A percentile compares a stretch with the other conserved stretches of the same genome.
Conservation (phyloP, 148 eudicot genomes). For the Fagopyrum tataricum region DNA sequence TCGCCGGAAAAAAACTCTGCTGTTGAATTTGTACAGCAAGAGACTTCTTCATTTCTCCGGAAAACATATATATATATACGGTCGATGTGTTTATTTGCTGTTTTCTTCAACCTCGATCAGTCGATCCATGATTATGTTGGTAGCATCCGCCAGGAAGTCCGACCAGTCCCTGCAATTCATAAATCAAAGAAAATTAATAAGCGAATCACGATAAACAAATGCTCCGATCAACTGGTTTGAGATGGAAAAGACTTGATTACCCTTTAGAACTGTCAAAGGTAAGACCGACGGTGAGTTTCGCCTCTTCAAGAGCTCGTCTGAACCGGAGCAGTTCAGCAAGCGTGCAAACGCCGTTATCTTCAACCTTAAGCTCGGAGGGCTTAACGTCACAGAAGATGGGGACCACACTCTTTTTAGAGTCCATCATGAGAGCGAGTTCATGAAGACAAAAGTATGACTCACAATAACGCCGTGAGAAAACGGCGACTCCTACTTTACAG, state of each 20-base stretch:
- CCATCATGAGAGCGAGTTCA: constrained; percentile 52
- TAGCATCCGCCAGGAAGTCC: constrained; percentile 40
- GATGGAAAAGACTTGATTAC: constrained; percentile 22
- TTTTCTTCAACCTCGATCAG: constrained; percentile 42
- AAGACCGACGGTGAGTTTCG: constrained; percentile 49
- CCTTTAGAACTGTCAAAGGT: constrained; percentile 46
- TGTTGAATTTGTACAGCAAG: background rate
- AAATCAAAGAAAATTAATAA: background rate
- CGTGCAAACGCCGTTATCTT: constrained; percentile 24
- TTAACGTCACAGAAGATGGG: constrained; percentile 62
- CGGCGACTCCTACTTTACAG: constrained; percentile 48
- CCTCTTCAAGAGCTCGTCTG: constrained; percentile 43
- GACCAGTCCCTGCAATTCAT: constrained; percentile 48
- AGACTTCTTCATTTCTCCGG: background rate
- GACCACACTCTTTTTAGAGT: constrained; percentile 37
- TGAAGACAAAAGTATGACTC: constrained; percentile 62
- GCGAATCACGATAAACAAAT: too few relatives aligned
- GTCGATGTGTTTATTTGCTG: background rate
- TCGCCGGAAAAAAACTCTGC: background rate
- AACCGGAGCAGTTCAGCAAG: constrained; percentile 31
- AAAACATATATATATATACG: background rate
- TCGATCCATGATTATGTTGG: constrained; percentile 37
- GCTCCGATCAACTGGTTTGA: too few relatives aligned
- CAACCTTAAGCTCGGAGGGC: constrained; percentile 55
- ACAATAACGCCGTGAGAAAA: constrained; percentile 56